Base-by-base conservation (phyloP, 768 basidiomycete genomes). In the Neoboletus brunneissimus region DNA sequence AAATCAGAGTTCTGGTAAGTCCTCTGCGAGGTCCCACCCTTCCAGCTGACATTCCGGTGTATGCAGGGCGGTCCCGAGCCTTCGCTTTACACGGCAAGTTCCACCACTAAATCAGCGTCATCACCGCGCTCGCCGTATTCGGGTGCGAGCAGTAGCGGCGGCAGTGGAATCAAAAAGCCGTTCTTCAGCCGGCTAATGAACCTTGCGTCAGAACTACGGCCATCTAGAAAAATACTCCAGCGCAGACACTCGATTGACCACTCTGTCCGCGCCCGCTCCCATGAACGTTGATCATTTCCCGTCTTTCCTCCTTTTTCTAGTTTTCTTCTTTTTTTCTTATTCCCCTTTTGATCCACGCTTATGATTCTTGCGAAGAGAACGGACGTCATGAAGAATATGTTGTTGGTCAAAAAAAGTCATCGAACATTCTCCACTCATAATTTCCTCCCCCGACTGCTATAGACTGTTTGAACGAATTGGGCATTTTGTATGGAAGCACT, bases 1-100 rank as follows among this genome's bases (percentile, higher is more conserved):
- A 89, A 63, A 81, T 88, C 54, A 87, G 85, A 67, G 79, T 88
- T 58, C 78, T 89, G 64, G 88, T 89, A 72, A 78, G 88, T 80
- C 13, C 5, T 20, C 34, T 25, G 25, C 64, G 48, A 51, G 41
- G 55, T 50, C 50, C 32, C 38, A 1, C 23, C 34, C 23, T 55
- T 8, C 51, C 62, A 7, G 15, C 63, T 60, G 56, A 78, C 76
- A 55, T 67, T 51, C 74, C n/a, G 16, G 5, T 45, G 43, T 55
- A 55, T 62, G 38, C 76, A 76, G 75, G 73, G 58, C 61, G 73
- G 74, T 34, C 63, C 81, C 60, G 79, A 79, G 37, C 73, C 77
- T 25, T 85, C 84, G 13, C 74, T 85, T 23, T 76, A 75, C 58
- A 84, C 85, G 27, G 79, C 82, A 45, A 83, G 81, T n/a, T 82